These are phyloP conservation scores for Pezicula rhizophila DNA, from an alignment of 2,329 filamentous ascomycete species.

Conservation along the genomic window DNA sequence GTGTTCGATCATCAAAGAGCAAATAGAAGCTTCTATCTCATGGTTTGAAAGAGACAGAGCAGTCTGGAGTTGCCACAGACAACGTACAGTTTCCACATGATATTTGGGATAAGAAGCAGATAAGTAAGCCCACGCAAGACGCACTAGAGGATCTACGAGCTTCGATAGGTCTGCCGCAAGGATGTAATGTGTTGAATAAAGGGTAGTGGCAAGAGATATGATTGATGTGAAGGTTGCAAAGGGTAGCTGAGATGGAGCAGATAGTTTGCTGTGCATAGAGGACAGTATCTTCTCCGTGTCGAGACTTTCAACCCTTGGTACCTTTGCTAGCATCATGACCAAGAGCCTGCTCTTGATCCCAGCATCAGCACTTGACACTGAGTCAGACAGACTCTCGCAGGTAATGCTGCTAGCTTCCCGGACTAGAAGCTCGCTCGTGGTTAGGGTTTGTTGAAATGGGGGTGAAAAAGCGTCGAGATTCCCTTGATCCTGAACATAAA, in stretches of 20 bases:
- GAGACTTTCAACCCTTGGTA: constrained; percentile 36
- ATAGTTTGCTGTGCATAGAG: constrained; percentile 44
- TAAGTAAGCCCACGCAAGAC: constrained; percentile 72
- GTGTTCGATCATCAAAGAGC: constrained; percentile 57
- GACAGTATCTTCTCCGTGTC: constrained; percentile 43
- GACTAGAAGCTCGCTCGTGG: constrained; percentile 57
- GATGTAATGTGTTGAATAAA: constrained; percentile 50
- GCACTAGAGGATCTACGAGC: constrained; percentile 63
- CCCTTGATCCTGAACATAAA: constrained; percentile 66
- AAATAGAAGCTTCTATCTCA: constrained; percentile 74
- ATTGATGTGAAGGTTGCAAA: constrained; percentile 55
- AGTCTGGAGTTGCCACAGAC: constrained; percentile 78
- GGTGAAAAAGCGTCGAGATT: constrained; percentile 56
- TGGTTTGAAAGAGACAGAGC: constrained; percentile 61
- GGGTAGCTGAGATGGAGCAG: constrained; percentile 31
- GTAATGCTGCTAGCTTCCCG: constrained; percentile 50
- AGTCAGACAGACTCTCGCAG: constrained; percentile 39
- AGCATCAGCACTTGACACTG: constrained; percentile 39
- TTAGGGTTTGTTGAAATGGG: constrained; percentile 48
- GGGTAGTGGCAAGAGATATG: constrained; percentile 49
- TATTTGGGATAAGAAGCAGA: constrained; percentile 83
- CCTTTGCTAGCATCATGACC: constrained; percentile 50
- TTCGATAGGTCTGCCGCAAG: constrained; percentile 46
- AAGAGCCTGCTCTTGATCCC: constrained; percentile 55
- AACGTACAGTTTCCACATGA: constrained; percentile 85